phyloP scores from a whole-genome alignment of 768 basidiomycete genomes.

The Mycena olivaceomarginata region DNA sequence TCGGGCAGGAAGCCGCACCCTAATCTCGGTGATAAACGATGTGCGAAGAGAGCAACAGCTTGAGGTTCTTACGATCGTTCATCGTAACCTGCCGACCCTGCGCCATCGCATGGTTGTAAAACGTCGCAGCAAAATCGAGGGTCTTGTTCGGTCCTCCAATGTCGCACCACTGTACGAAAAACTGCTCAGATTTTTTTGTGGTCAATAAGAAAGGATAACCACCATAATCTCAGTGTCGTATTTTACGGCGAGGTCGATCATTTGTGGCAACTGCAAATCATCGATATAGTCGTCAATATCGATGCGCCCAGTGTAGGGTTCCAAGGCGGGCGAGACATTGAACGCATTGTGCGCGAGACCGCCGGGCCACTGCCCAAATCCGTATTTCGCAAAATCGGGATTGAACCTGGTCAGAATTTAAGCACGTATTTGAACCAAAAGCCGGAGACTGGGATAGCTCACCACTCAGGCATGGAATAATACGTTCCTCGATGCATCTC shows the following conservation, averaged over 20 bases:
- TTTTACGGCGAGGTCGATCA: conserved; percentile 66
- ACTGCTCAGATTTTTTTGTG: neutral
- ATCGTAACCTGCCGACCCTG: conserved; percentile 68
- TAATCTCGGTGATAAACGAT: conserved; percentile 40
- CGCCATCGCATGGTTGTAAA: conserved; percentile 62
- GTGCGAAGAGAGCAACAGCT: neutral
- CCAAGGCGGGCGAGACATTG: conserved; percentile 63
- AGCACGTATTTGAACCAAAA: neutral
- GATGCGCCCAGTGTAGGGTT: conserved; percentile 73
- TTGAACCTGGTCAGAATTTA: conserved; percentile 63
- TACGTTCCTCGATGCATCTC: conserved; percentile 74
- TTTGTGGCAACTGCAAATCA: conserved; percentile 71
- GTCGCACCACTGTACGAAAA: conserved; percentile 69
- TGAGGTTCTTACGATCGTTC: conserved; percentile 53
- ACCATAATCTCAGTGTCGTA: conserved; percentile 77
- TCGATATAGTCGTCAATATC: conserved; percentile 71
- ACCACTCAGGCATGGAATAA: conserved; percentile 76
- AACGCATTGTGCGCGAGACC: conserved; percentile 72
- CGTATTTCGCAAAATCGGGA: conserved; percentile 71
- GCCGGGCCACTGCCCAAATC: conserved; percentile 72
- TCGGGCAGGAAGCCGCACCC: conserved; percentile 71
- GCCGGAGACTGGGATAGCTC: conserved; percentile 12
- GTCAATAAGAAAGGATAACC: conserved; percentile 25
- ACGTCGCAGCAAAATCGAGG: conserved; percentile 65
- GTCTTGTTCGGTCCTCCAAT: conserved; percentile 72